Percentiles rank a stretch among this genome's conserved stretches.
Evolutionary conservation across 1,284 basidiomycete species (phyloP).

Genomic region (Cutaneotrichosporon mucoides): DNA sequence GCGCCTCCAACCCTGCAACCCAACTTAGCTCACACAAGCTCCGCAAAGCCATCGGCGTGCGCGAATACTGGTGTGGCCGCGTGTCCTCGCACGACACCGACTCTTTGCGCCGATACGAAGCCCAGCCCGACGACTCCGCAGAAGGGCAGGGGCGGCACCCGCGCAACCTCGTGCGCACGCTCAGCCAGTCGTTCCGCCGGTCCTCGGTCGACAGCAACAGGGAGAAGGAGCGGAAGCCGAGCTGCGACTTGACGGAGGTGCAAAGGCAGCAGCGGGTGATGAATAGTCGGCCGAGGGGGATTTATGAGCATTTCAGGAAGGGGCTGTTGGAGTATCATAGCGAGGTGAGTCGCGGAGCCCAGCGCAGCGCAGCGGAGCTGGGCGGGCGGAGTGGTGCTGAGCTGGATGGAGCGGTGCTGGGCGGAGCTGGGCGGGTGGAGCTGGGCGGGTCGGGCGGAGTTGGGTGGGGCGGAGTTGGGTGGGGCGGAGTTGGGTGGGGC

Average conservation of each 20-base stretch:
- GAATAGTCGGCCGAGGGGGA: slow-evolving; percentile 21
- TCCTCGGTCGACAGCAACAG: not conserved
- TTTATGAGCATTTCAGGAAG: slow-evolving; percentile 42
- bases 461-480: too few species aligned
- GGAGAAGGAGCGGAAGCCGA: slow-evolving; percentile 4
- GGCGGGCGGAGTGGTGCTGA: too few species aligned
- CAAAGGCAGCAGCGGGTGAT: slow-evolving; percentile 31
- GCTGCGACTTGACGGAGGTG: slow-evolving; percentile 19
- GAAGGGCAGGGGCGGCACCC: not conserved
- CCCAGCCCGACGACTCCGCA: not conserved
- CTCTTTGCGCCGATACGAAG: not conserved
- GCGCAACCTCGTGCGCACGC: not conserved
- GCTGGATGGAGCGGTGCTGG: too few species aligned
- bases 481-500: too few species aligned
- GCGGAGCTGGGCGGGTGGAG: too few species aligned
- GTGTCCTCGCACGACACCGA: slow-evolving; percentile 10
- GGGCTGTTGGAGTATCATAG: slow-evolving; percentile 39
- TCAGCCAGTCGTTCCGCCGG: not conserved
- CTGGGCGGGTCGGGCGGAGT: too few species aligned
- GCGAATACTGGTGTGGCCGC: slow-evolving; percentile 39
- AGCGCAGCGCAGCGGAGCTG: too few species aligned
- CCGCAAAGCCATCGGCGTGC: slow-evolving; percentile 28
- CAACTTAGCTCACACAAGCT: slow-evolving; percentile 16
- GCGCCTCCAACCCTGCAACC: too few species aligned
- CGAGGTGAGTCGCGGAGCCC: slow-evolving; percentile 3